Conservation (phyloP, 768 basidiomycete genomes). For the Tulasnella calospora region DNA sequence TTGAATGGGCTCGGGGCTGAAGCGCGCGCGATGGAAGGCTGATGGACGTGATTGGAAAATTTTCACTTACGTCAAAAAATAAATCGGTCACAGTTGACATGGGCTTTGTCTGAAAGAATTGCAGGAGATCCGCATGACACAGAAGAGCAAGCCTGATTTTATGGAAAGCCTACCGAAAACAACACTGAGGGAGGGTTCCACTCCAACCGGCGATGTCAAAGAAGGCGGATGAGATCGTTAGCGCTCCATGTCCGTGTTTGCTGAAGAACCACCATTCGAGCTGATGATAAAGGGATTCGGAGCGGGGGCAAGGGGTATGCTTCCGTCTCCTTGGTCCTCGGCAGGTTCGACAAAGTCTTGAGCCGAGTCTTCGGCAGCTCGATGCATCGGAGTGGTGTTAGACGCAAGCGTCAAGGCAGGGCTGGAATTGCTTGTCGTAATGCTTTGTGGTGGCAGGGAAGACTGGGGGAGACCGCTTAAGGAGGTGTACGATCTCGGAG, state of each 20-base stretch:
- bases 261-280: background rate
- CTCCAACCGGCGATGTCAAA: background rate
- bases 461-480: conserved; percentile 31
- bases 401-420: conserved; percentile 21
- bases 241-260: background rate
- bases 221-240: background rate
- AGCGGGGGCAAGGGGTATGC: background rate
- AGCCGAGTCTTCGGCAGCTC: conserved; percentile 9
- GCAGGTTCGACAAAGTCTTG: conserved; percentile 11
- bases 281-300: background rate
- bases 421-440: conserved; percentile 24
- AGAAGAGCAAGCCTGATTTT: background rate
- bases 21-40: background rate
- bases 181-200: background rate
- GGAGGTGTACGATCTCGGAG: conserved; percentile 30
- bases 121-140: background rate
- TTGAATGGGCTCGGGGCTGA: background rate
- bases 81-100: background rate
- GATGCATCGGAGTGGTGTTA: conserved; percentile 23
- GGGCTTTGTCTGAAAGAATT: background rate
- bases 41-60: background rate
- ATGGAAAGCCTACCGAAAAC: background rate
- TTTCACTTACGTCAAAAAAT: background rate
- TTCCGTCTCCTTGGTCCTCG: background rate
- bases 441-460: background rate